phyloP scores from a whole-genome alignment of 352 stramenopile species.

The Elongisporangium anandrum region DNA sequence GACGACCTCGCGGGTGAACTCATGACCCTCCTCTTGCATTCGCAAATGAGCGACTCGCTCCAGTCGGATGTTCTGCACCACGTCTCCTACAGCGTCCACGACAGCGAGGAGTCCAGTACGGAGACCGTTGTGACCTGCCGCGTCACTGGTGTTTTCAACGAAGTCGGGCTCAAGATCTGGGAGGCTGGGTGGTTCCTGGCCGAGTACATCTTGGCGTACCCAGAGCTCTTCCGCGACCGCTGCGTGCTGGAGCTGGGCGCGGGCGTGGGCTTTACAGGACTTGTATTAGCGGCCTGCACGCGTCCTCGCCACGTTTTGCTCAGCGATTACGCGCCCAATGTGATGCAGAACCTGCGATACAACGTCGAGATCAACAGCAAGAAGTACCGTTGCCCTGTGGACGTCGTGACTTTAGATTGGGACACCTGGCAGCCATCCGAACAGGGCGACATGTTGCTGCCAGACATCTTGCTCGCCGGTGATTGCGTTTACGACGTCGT shows the following conservation, averaged over 20 bases:
- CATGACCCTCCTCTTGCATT: slow-evolving; percentile 49
- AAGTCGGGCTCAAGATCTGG: slow-evolving; percentile 83
- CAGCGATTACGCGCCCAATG: slow-evolving; percentile 73
- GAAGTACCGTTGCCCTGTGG: slow-evolving; percentile 41
- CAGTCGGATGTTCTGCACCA: slow-evolving; percentile 66
- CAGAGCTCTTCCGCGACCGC: slow-evolving; percentile 36
- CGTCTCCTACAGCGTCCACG: slow-evolving; percentile 53
- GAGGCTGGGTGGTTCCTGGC: slow-evolving; percentile 73
- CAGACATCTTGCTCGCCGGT: slow-evolving; percentile 62
- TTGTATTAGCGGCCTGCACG: slow-evolving; percentile 47
- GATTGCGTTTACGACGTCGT: slow-evolving; percentile 78
- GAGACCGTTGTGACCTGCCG: slow-evolving; percentile 55
- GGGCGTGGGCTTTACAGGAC: slow-evolving; percentile 65
- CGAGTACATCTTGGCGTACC: slow-evolving; percentile 61
- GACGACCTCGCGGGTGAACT: slow-evolving; percentile 50
- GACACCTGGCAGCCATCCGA: slow-evolving; percentile 49
- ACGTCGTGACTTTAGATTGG: slow-evolving; percentile 66
- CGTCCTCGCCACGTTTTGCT: slow-evolving; percentile 38
- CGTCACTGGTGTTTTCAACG: slow-evolving; percentile 76
- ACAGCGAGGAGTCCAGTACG: background rate
- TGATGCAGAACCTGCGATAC: slow-evolving; percentile 83
- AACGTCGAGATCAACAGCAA: slow-evolving; percentile 70
- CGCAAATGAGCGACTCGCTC: slow-evolving; percentile 18
- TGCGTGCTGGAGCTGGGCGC: slow-evolving; percentile 71
- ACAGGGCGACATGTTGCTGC: slow-evolving; percentile 12